A percentile compares a stretch with the other conserved stretches of the same genome.
Conservation (phyloP, 2,329 filamentous ascomycete species). For the Xylaria sp. region DNA sequence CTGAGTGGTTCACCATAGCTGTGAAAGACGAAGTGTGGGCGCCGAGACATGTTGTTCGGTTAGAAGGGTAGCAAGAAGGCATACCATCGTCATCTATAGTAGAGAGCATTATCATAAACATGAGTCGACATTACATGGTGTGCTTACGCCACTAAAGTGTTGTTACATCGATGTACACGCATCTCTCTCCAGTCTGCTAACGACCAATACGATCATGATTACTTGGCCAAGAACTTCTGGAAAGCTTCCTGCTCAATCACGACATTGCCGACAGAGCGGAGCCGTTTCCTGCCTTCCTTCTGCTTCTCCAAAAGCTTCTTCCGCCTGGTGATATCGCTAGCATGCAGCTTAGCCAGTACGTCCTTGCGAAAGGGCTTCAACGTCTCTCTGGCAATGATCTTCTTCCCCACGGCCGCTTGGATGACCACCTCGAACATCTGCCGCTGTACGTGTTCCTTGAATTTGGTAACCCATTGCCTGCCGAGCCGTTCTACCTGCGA, state of each 20-base stretch:
- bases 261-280: conserved; percentile 87
- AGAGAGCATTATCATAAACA: neutral
- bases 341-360: conserved; percentile 91
- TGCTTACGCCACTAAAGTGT: neutral
- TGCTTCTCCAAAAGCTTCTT: conserved; percentile 94
- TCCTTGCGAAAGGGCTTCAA: conserved; percentile 98
- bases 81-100: neutral
- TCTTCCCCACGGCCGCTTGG: conserved; percentile 85
- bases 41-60: neutral
- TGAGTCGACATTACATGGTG: neutral
- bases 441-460: conserved; percentile 94
- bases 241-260: conserved; percentile 97
- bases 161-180: conserved; percentile 24
- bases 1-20: neutral
- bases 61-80: neutral
- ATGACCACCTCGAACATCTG: conserved; percentile 99
- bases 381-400: conserved; percentile 89
- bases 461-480: conserved; percentile 90
- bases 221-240: conserved; percentile 91
- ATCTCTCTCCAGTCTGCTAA: neutral
- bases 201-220: conserved; percentile 7
- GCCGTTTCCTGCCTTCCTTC: conserved; percentile 91
- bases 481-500: conserved; percentile 85
- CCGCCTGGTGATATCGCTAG: conserved; percentile 83
- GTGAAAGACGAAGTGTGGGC: too few species aligned